Percentiles rank a stretch among this genome's conserved stretches.
Evolutionary conservation across 2,329 filamentous ascomycete genomes (phyloP).

Genomic region (Gremmenia infestans): DNA sequence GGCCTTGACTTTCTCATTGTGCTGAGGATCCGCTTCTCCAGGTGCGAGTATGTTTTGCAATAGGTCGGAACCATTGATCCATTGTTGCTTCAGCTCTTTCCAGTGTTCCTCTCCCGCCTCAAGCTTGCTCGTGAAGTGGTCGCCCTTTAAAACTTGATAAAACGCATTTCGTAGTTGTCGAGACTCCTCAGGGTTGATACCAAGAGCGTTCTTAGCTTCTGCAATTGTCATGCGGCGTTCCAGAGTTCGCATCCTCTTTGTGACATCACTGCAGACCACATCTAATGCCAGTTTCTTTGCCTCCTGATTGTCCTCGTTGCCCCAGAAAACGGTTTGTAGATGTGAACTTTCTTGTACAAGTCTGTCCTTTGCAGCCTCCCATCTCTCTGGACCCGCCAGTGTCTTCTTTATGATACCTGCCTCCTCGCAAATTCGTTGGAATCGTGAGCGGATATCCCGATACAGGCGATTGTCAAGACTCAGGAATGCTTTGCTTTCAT

Average conservation of each 20-base stretch:
- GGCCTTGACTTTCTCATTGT: slow-evolving; percentile 54
- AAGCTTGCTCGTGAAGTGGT: slow-evolving; percentile 68
- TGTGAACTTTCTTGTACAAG: slow-evolving; percentile 61
- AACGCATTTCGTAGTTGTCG: slow-evolving; percentile 63
- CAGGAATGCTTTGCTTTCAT: slow-evolving; percentile 69
- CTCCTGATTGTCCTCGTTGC: slow-evolving; percentile 52
- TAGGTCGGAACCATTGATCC: slow-evolving; percentile 55
- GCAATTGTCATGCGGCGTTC: slow-evolving; percentile 65
- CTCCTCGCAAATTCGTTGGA: slow-evolving; percentile 65
- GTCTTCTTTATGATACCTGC: slow-evolving; percentile 71
- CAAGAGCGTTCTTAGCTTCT: slow-evolving; percentile 68
- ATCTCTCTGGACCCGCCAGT: slow-evolving; percentile 64
- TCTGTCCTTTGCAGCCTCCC: slow-evolving; percentile 65
- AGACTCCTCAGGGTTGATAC: slow-evolving; percentile 63
- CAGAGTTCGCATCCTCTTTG: slow-evolving; percentile 67
- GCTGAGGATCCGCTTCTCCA: slow-evolving; percentile 46
- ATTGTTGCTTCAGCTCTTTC: slow-evolving; percentile 62
- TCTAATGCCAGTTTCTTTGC: slow-evolving; percentile 67
- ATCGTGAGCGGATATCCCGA: slow-evolving; percentile 58
- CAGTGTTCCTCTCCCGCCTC: slow-evolving; percentile 68
- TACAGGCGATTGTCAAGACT: slow-evolving; percentile 60
- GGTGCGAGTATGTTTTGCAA: slow-evolving; percentile 50
- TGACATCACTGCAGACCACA: slow-evolving; percentile 75
- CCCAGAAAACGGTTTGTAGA: slow-evolving; percentile 57
- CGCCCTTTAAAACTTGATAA: slow-evolving; percentile 58